Conservation (phyloP, 1,284 basidiomycete genomes). For the Fomitiporia mediterranea region DNA sequence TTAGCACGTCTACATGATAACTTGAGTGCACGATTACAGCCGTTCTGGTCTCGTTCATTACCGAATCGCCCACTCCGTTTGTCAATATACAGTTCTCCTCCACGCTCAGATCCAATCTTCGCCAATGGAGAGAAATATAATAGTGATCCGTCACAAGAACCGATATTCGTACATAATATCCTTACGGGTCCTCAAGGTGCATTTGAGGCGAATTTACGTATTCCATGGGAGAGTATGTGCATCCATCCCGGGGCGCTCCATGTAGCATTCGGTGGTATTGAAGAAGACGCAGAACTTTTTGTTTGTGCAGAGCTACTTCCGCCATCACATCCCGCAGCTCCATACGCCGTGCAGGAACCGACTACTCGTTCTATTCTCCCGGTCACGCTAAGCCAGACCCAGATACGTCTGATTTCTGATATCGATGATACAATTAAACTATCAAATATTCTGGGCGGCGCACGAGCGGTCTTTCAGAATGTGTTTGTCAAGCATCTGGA, state of each 20-base stretch:
- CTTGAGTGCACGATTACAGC: conserved; percentile 65
- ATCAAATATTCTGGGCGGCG: conserved; percentile 68
- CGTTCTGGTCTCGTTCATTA: conserved; percentile 73
- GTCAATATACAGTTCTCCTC: conserved; percentile 39
- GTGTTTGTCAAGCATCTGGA: conserved; percentile 74
- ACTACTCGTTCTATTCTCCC: conserved; percentile 10
- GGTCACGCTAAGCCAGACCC: conserved; percentile 50
- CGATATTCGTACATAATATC: conserved; percentile 35
- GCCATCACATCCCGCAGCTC: conserved; percentile 21
- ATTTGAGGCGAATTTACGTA: conserved; percentile 57
- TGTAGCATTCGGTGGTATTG: conserved; percentile 51
- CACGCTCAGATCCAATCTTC: conserved; percentile 21
- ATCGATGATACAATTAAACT: conserved; percentile 93
- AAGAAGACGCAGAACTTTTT: conserved; percentile 51
- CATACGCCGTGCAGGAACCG: conserved; percentile 8
- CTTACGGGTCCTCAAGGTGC: conserved; percentile 63
- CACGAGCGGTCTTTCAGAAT: conserved; percentile 71
- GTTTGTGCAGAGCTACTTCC: conserved; percentile 50
- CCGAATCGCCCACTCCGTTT: conserved; percentile 55
- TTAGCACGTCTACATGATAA: conserved; percentile 62
- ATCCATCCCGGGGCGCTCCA: conserved; percentile 52
- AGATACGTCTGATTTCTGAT: conserved; percentile 81
- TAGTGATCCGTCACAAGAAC: conserved; percentile 42
- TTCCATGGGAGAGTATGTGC: conserved; percentile 67
- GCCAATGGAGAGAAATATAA: conserved; percentile 26